phyloP scores from a whole-genome alignment of 176 grass and related monocot genomes.

The Paspalum notatum region DNA sequence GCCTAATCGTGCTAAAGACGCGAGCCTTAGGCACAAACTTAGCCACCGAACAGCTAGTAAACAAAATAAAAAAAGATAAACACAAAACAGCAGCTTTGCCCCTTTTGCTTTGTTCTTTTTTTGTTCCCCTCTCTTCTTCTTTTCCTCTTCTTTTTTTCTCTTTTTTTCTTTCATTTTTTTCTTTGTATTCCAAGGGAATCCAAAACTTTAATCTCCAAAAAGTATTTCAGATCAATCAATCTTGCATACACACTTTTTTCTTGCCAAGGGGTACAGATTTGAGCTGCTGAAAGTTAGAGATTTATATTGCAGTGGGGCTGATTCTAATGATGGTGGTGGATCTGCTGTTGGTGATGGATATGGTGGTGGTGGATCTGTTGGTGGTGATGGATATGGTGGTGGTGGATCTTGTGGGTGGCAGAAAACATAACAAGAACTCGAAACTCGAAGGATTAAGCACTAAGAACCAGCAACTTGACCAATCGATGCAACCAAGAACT shows the following conservation, averaged over 20 bases:
- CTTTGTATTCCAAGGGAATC: neutral
- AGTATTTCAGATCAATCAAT: too few relatives aligned
- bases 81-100: too few relatives aligned
- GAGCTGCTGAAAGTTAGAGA: too few relatives aligned
- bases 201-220: neutral
- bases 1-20: neutral
- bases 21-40: too few relatives aligned
- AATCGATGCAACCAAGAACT: neutral
- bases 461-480: neutral
- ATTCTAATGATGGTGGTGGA: neutral
- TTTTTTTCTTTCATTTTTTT: neutral
- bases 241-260: neutral
- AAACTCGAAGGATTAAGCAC: neutral
- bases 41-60: too few relatives aligned
- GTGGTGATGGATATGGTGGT: neutral
- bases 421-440: neutral
- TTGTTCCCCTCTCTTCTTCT: neutral
- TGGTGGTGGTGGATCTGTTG: neutral
- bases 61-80: too few relatives aligned
- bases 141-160: neutral
- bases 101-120: too few relatives aligned
- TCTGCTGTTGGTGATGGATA: neutral
- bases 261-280: too few relatives aligned
- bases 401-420: neutral
- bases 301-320: too few relatives aligned